Base-by-base conservation (phyloP, 2,329 filamentous ascomycete genomes). In the Colletotrichum lentis region DNA sequence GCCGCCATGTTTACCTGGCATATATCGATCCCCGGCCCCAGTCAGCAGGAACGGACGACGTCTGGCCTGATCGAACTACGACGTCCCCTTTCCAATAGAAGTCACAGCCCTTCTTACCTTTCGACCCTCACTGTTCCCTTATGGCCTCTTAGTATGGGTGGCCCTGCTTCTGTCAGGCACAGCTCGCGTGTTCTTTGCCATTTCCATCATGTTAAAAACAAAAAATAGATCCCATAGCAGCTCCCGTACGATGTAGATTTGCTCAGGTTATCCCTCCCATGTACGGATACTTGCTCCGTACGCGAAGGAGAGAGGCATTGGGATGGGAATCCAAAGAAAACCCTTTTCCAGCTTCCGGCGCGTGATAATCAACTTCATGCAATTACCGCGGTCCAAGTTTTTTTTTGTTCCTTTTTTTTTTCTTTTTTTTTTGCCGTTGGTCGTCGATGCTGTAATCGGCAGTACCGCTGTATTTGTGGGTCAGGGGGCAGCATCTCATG, bases 111-210 rank as follows among this genome's bases (percentile, higher is more conserved):
- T 44, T 27, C 8, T 39, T 35, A 7, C 8, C 31, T 7, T 41
- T 22, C 41, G 11, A 49, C 55, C 6, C 22, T 47, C 20, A 35
- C 31, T 35, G 31, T 16, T 16, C 14, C 22, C 27, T 24, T 37
- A 20, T n/a, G 8, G 20, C 31, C 7, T 58, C n/a, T 7, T 16
- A 7, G 8, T 24, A 47, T 20, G 41, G 60, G 55, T 64, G 22
- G 41, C 65, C 65, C 55, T 67, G 54, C 61, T 59, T 59, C 39
- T 37, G 54, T 37, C 61, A 64, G 65, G 59, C 52, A 64, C 41
- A 49, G 61, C 65, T 67, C 61, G 54, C 47, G 35, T 43, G 61
- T 65, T 61, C 44, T 31, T 22, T 43, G 44, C 18, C 14, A 16
- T 35, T 46, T 12, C 27, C n/a, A 41, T 18, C 7, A 49, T 58